Percentiles rank a stretch among this genome's conserved stretches.
These are phyloP conservation scores for Penicillium roqueforti DNA, from an alignment of 495 filamentous ascomycete species.

Conservation along the genomic window DNA sequence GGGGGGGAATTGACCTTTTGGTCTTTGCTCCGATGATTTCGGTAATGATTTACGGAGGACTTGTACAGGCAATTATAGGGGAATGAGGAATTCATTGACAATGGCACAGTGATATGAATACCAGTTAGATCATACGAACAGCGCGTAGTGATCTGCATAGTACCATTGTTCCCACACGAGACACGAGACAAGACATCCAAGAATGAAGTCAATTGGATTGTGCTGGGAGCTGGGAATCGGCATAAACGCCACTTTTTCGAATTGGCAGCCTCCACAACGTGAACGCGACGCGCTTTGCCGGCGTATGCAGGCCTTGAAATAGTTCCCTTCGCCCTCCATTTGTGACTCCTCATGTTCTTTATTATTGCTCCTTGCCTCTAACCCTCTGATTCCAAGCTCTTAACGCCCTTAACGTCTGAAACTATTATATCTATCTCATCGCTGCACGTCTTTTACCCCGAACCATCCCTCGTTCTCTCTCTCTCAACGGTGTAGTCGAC, in stretches of 20 bases:
- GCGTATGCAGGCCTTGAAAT: slow-evolving; percentile 16
- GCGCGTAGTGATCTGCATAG: slow-evolving; percentile 4
- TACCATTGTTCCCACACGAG: background rate
- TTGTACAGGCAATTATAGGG: background rate
- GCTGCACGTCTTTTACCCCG: background rate
- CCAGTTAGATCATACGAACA: background rate
- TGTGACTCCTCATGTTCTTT: slow-evolving; percentile 7
- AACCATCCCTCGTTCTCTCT: slow-evolving; percentile 5
- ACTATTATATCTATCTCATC: slow-evolving; percentile 10
- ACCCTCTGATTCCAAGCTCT: background rate
- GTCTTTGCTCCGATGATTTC: background rate
- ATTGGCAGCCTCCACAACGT: slow-evolving; percentile 9
- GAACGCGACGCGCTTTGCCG: slow-evolving; percentile 18
- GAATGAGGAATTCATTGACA: background rate
- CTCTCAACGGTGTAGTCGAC: background rate
- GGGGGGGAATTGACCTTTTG: background rate
- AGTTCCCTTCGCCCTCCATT: slow-evolving; percentile 13
- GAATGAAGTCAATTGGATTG: slow-evolving; percentile 17
- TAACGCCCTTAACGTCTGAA: slow-evolving; percentile 3
- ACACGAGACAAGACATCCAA: background rate
- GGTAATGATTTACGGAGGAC: background rate
- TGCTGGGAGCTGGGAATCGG: slow-evolving; percentile 6
- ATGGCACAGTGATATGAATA: background rate
- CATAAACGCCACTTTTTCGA: slow-evolving; percentile 18
- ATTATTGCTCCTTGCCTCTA: slow-evolving; percentile 10